phyloP scores from a whole-genome alignment of 2,329 filamentous ascomycete genomes.

The Magnaporthiopsis poae region DNA sequence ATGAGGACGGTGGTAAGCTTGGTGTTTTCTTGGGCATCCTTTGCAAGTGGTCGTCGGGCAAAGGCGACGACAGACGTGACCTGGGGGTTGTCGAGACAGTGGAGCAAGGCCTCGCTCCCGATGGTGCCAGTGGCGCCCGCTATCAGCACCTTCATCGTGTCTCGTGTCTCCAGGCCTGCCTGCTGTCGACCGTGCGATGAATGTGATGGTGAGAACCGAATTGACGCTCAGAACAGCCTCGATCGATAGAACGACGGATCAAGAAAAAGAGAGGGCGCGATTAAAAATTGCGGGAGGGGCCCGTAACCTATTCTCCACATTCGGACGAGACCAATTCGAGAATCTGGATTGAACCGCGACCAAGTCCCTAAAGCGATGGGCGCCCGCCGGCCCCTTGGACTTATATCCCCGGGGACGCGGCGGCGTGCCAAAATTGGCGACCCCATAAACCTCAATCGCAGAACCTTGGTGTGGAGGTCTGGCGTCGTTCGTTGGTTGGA shows the following conservation, averaged over 20 bases:
- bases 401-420: not conserved
- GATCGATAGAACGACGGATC: no score
- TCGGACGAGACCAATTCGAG: not conserved
- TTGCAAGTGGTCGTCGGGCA: not conserved
- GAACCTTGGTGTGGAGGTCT: not conserved
- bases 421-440: not conserved
- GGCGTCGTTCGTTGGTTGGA: not conserved
- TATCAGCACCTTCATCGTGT: conserved; percentile 2
- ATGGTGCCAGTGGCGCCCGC: conserved; percentile 21
- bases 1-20: conserved; percentile 1
- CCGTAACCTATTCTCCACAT: not conserved
- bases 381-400: not conserved
- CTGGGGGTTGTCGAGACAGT: conserved; percentile 1
- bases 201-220: no score
- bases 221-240: not conserved
- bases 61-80: conserved; percentile 3
- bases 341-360: not conserved
- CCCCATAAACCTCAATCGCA: not conserved
- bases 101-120: conserved; percentile 14
- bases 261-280: not conserved
- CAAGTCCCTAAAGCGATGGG: not conserved
- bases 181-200: not conserved
- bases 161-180: not conserved
- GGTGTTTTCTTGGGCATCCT: not conserved
- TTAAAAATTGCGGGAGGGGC: not conserved